Percentiles rank a stretch among this genome's conserved stretches.
Conservation (phyloP, 164 flowering plant species). For the Berberis thunbergii region DNA sequence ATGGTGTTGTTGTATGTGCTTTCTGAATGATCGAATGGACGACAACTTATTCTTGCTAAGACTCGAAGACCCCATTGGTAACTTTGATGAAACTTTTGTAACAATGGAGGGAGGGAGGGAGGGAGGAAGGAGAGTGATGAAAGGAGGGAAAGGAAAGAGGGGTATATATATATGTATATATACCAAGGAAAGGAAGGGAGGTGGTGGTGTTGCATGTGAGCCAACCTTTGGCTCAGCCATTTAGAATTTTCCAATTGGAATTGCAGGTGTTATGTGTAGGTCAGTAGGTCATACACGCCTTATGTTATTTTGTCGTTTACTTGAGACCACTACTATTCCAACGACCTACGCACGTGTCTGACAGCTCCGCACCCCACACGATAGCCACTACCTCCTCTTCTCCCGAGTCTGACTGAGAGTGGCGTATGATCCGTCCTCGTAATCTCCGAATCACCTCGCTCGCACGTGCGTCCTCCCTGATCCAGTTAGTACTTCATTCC, state of each 20-base stretch:
- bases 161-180: slow-evolving; percentile 7
- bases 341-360: slow-evolving; percentile 31
- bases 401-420: too few species aligned
- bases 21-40: too few species aligned
- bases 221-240: too few species aligned
- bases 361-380: slow-evolving; percentile 25
- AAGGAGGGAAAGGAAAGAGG: too few species aligned
- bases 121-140: not conserved
- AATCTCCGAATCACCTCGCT: slow-evolving; percentile 27
- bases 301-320: slow-evolving; percentile 18
- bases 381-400: slow-evolving; percentile 10
- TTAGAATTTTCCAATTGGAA: too few species aligned
- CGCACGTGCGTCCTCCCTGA: slow-evolving; percentile 15
- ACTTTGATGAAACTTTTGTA: not conserved
- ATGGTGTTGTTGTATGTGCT: too few species aligned
- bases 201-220: not conserved
- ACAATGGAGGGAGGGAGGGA: slow-evolving; percentile 2
- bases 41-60: too few species aligned
- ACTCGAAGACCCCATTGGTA: too few species aligned
- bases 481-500: too few species aligned
- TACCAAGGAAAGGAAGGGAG: not conserved
- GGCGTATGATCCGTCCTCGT: slow-evolving; percentile 17
- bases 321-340: slow-evolving; percentile 3
- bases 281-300: slow-evolving; percentile 4
- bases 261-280: too few species aligned